Base-by-base conservation (phyloP, 176 grass and related monocot species). In the Avena sativa region DNA sequence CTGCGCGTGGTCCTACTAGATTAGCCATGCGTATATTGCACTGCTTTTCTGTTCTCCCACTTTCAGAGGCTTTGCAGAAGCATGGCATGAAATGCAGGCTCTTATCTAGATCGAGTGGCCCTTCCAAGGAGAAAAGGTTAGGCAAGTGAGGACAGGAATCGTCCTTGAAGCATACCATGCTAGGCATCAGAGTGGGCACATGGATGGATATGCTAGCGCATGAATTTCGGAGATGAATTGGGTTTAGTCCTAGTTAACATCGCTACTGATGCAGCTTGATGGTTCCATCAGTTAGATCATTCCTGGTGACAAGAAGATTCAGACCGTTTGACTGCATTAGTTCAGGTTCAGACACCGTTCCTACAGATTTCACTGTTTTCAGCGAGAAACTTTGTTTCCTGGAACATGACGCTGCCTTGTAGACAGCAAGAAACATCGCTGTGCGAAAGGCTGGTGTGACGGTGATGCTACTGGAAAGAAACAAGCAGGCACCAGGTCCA, bases 391-490 rank as follows among this genome's bases (percentile, higher is more conserved):
- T 44, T 58, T 55, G 80, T 25, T 71, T 3, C 10, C 2, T 17
- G 50, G 20, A 17, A 81, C 43, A 51, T 10, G 15, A 34, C 25
- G 25, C 23, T 50, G 32, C 38, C 44, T 74, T 61, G 11, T 50
- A 7, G 48, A 84, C 40, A 85, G 12, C 46, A 65, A 77, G 36
- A 85, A 71, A 30, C 12, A 73, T 62, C 28, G 52, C 65, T 63
- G 82, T 25, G 62, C 52, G 11, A 74, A 46, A 44, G 17, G 63
- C 44, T 72, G 20, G 58, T 71, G 66, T n/a, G 77, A 53, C 72
- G 72, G 75, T 21, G 78, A 48, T 81, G 74, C 53, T 61, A 70
- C 64, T n/a, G n/a, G 40, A 76, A 83, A 71, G 51, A 38, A 82
- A 53, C 28, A 40, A 44, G 43, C 43, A 44, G 43, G 55, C 21